Conservation (phyloP, 768 basidiomycete genomes). For the Mycena sanguinolenta region DNA sequence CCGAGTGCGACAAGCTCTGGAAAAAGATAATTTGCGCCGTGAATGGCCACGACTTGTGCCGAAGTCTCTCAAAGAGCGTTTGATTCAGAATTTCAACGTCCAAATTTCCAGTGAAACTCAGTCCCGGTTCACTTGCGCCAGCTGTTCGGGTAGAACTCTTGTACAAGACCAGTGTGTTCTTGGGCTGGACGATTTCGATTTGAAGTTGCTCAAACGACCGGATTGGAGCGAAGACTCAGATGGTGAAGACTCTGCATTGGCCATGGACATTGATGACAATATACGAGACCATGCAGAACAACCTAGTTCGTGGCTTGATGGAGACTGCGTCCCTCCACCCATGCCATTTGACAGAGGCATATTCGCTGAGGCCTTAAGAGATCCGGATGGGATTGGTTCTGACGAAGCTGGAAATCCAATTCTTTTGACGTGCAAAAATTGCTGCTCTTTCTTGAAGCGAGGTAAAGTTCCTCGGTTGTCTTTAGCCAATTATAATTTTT, state of each 20-base stretch:
- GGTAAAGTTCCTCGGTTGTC: neutral
- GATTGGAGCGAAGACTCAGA: neutral
- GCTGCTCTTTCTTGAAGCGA: too few relatives aligned
- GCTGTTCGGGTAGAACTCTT: neutral
- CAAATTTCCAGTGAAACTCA: neutral
- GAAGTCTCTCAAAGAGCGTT: neutral
- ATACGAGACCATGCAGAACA: neutral
- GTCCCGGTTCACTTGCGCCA: neutral
- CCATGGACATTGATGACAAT: conserved; percentile 5
- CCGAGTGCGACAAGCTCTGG: neutral
- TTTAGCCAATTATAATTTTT: neutral
- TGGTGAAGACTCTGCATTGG: too few relatives aligned
- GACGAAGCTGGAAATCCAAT: conserved; percentile 2
- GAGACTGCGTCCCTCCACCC: conserved; percentile 1
- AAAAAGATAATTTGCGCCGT: neutral
- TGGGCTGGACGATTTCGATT: neutral
- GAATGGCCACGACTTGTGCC: conserved; percentile 1
- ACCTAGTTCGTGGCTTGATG: neutral
- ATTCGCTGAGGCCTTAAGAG: neutral
- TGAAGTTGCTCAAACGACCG: neutral
- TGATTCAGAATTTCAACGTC: conserved; percentile 1
- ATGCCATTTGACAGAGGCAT: neutral
- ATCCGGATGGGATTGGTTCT: neutral
- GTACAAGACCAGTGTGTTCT: neutral
- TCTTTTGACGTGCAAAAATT: neutral